Percentiles rank a stretch among this genome's conserved stretches.
Evolutionary conservation across 1,284 basidiomycete genomes (phyloP).

Genomic region (Cryptococcus hybrid): DNA sequence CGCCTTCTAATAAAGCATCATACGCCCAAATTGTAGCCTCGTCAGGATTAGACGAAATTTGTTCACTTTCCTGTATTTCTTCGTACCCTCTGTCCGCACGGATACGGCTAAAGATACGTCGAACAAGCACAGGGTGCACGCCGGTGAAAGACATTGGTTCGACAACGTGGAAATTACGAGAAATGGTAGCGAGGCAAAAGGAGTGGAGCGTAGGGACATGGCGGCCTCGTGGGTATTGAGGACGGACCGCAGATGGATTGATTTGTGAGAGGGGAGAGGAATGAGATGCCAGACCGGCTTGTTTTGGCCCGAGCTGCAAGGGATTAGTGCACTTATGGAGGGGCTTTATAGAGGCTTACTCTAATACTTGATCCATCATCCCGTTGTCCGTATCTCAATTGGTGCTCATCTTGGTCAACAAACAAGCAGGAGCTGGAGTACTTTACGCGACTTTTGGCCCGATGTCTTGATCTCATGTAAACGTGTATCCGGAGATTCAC

Average conservation of each 20-base stretch:
- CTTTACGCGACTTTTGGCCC: no score
- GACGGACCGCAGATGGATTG: conserved; percentile 1
- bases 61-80: not conserved
- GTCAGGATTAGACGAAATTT: conserved; percentile 23
- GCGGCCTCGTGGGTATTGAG: conserved; percentile 5
- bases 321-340: not conserved
- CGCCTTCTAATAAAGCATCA: conserved; percentile 20
- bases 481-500: no score
- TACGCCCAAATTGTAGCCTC: conserved; percentile 40
- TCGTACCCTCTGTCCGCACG: conserved; percentile 27
- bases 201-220: conserved; percentile 21
- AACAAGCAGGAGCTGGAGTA: no score
- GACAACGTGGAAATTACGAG: conserved; percentile 29
- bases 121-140: conserved; percentile 17
- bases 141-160: conserved; percentile 14
- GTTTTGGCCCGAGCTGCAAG: not conserved
- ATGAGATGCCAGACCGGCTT: conserved; percentile 33
- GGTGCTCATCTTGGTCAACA: no score
- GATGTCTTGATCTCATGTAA: no score
- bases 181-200: conserved; percentile 27
- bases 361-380: not conserved
- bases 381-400: not conserved
- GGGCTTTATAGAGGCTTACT: not conserved
- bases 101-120: conserved; percentile 24
- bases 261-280: conserved; percentile 31